Percentiles rank a stretch among this genome's conserved stretches.
Evolutionary conservation across 176 grass and related monocot species (phyloP).

Genomic region (Aechmea fasciata): DNA sequence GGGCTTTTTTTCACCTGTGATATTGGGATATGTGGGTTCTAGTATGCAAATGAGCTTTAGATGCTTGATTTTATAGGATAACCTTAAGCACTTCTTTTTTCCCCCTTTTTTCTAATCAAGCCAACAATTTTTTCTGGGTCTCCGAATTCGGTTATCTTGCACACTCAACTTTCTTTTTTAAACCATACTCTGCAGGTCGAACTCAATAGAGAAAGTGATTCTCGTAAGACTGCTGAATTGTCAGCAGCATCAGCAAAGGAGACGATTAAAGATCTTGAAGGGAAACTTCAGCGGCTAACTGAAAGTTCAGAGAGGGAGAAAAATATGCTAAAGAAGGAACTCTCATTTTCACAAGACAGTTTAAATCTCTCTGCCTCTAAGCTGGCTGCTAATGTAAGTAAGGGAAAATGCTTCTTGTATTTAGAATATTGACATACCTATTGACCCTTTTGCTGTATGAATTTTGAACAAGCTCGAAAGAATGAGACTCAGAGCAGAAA

Average conservation of each 20-base stretch:
- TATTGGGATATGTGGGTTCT: not conserved
- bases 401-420: conserved; percentile 18
- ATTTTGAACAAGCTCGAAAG: conserved; percentile 50
- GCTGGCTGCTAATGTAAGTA: conserved; percentile 57
- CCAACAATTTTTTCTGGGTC: not conserved
- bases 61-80: not conserved
- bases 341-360: conserved; percentile 64
- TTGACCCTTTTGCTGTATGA: conserved; percentile 13
- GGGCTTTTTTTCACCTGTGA: not conserved
- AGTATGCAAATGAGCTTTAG: not conserved
- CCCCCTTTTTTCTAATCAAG: not conserved
- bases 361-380: conserved; percentile 45
- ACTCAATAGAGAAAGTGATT: conserved; percentile 66
- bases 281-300: conserved; percentile 47
- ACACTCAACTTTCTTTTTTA: not conserved
- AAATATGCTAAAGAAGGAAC: conserved; percentile 55
- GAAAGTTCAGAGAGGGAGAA: conserved; percentile 84
- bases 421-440: conserved; percentile 13
- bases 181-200: conserved; percentile 35
- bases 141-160: conserved; percentile 1
- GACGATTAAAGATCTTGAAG: conserved; percentile 51
- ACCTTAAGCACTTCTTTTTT: not conserved
- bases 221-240: conserved; percentile 47
- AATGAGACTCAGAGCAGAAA: conserved; percentile 59
- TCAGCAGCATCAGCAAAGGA: conserved; percentile 54